Evolutionary conservation across 345 rosid species (phyloP), one percentile per base, ranked within the genome.

Genomic region (Eucalyptus lansdowneana): DNA sequence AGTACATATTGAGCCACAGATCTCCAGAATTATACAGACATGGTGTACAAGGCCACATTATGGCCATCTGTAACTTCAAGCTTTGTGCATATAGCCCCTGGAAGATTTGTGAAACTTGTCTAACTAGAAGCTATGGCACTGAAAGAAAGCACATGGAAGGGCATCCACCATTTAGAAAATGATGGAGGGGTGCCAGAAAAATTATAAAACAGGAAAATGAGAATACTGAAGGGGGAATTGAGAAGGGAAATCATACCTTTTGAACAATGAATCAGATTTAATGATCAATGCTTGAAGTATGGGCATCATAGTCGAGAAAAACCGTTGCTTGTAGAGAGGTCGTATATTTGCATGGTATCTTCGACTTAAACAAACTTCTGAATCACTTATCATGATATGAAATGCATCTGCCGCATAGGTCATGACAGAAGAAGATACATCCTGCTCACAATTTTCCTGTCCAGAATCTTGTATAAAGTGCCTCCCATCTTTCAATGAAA

Each of bases 301-400:
- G 10, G 99, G 98, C 94, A 93, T 92, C 88, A 94, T 90, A 89
- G 91, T 92, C 53, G 95, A 96, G 93, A 95, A 98, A 89, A 94
- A 96, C 7, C 98, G 94, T 90, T 98, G 99, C 95, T 96, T 98
- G 91, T 97, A 96, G 67, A 98, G 98, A n/a, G 98, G 99, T 49
- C 96, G 93, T 92, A 95, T 88, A 60, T 92, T 93, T 86, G 99
- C 96, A 92, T 97, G 97, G 89, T 94, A 93, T 87, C 94, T 94
- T 88, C 93, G 93, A 91, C 92, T 94, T 88, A 98, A 93, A 90
- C 97, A 96, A 92, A 87, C 91, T 91, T 92, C 96, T 45, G 98
- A 95, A 91, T 98, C 99, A 92, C 95, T 90, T 91, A 97, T 93
- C 72, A 98, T 94, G 92, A 95, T 94, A 86, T 89, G 94, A 92